Conservation (phyloP, 805 yeast species). For the Candida nanaspora region DNA sequence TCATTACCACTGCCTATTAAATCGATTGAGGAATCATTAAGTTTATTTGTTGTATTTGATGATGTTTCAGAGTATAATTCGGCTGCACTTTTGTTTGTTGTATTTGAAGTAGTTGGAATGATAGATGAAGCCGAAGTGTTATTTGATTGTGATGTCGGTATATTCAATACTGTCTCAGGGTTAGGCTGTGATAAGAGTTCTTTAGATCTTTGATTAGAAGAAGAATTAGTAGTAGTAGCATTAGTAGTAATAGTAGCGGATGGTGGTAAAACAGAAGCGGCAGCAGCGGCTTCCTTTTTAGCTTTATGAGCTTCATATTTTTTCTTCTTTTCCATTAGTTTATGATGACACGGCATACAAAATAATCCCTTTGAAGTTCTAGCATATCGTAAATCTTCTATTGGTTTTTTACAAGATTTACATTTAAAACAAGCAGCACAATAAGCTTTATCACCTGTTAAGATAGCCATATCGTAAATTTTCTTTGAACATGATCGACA, state of each 20-base stretch:
- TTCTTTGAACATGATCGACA: constrained; percentile 81
- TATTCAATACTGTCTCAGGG: background rate
- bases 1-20: background rate
- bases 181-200: no score
- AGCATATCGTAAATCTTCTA: constrained; percentile 86
- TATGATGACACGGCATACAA: constrained; percentile 89
- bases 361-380: constrained; percentile 88
- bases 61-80: background rate
- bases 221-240: no score
- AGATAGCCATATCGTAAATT: constrained; percentile 87
- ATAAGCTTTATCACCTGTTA: constrained; percentile 93
- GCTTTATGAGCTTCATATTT: constrained; percentile 44
- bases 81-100: background rate
- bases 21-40: background rate
- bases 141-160: background rate
- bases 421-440: constrained; percentile 88
- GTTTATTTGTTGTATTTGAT: background rate
- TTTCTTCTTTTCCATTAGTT: constrained; percentile 67
- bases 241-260: background rate
- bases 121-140: background rate
- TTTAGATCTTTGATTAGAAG: no score
- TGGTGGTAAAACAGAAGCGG: constrained; percentile 7
- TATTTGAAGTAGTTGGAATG: background rate
- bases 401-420: constrained; percentile 76
- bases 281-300: constrained; percentile 11